These are phyloP conservation scores for Oenanthe sinensis DNA, from an alignment of 129 eudicot species.

Conservation along the genomic window DNA sequence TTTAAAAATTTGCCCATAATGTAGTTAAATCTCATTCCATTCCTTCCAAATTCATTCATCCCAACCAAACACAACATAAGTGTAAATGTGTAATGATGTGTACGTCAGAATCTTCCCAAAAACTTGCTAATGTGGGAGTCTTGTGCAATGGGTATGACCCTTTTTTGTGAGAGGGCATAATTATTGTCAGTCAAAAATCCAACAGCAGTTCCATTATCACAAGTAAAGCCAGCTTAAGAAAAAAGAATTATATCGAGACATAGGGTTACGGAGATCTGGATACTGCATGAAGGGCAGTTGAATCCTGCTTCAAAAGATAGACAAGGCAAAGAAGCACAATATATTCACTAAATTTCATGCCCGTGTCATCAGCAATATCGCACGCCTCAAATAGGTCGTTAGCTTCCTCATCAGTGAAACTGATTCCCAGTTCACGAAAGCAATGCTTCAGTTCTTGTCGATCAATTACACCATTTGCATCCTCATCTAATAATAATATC, in stretches of 20 bases:
- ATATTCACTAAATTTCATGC: slow-evolving; percentile 75
- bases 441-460: slow-evolving; percentile 68
- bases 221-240: background rate
- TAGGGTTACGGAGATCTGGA: slow-evolving; percentile 14
- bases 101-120: background rate
- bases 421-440: slow-evolving; percentile 56
- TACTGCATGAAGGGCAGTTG: slow-evolving; percentile 38
- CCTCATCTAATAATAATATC: slow-evolving; percentile 50
- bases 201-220: background rate
- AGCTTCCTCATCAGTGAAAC: slow-evolving; percentile 64
- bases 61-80: too few species aligned
- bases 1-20: too few species aligned
- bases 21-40: too few species aligned
- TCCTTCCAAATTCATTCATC: too few species aligned
- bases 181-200: background rate
- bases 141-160: background rate
- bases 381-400: slow-evolving; percentile 62
- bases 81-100: background rate
- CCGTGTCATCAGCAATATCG: slow-evolving; percentile 65
- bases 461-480: slow-evolving; percentile 73
- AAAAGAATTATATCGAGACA: background rate
- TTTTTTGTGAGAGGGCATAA: background rate
- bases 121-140: background rate
- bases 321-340: slow-evolving; percentile 91
- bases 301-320: slow-evolving; percentile 67